Conservation (phyloP, 2,329 filamentous ascomycete species). For the Xylariales sp. region DNA sequence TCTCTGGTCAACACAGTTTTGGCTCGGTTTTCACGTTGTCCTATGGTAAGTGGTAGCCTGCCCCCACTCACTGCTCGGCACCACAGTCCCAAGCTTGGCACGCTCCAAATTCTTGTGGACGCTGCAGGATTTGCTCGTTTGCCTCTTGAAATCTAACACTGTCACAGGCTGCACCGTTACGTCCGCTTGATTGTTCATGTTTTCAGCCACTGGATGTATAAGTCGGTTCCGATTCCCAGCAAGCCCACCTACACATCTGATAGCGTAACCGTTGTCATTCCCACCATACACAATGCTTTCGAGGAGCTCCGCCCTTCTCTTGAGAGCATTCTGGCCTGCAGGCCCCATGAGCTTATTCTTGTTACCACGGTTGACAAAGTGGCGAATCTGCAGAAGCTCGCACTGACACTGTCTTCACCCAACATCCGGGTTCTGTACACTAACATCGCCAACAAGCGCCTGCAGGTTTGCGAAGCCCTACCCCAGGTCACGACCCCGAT, state of each 20-base stretch:
- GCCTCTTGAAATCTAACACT: conserved; percentile 18
- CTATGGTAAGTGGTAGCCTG: not conserved
- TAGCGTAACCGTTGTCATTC: conserved; percentile 92
- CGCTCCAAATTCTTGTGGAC: too few relatives aligned
- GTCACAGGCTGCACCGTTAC: conserved; percentile 76
- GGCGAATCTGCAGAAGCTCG: conserved; percentile 62
- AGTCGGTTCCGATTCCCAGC: conserved; percentile 75
- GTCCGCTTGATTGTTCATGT: conserved; percentile 80
- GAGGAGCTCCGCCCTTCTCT: conserved; percentile 80
- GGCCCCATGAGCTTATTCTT: conserved; percentile 70
- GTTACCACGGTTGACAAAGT: conserved; percentile 83
- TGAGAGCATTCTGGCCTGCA: conserved; percentile 67
- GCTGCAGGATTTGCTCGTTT: too few relatives aligned
- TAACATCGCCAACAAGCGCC: conserved; percentile 87
- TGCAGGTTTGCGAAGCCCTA: conserved; percentile 88
- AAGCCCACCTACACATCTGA: conserved; percentile 74
- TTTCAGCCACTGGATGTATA: conserved; percentile 81
- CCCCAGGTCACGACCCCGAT: conserved; percentile 79
- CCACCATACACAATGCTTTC: conserved; percentile 83
- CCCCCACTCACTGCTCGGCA: not conserved
- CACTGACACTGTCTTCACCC: conserved; percentile 52
- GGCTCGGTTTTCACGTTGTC: not conserved
- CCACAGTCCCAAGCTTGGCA: too few relatives aligned
- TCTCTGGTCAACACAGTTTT: not conserved
- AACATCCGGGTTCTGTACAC: conserved; percentile 73